Conservation (phyloP, 176 grass and related monocot genomes). For the Cocos nucifera region DNA sequence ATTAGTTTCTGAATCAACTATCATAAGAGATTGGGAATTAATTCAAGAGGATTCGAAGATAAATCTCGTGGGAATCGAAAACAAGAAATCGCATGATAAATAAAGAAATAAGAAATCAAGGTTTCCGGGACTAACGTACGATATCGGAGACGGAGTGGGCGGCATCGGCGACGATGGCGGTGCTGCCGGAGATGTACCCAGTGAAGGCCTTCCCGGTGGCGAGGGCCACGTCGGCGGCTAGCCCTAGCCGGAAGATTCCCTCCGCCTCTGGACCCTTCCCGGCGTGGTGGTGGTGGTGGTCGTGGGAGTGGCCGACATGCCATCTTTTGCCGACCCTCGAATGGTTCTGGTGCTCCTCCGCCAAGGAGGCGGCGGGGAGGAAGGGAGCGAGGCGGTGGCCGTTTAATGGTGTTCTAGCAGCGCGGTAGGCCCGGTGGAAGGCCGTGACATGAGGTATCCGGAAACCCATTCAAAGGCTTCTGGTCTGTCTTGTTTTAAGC, state of each 20-base stretch:
- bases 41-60: too few relatives aligned
- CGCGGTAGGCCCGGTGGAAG: constrained; percentile 11
- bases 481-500: too few relatives aligned
- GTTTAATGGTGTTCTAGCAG: not conserved
- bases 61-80: not conserved
- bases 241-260: constrained; percentile 57
- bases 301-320: constrained; percentile 23
- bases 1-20: too few relatives aligned
- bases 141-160: constrained; percentile 93
- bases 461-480: constrained; percentile 38
- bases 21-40: too few relatives aligned
- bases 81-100: not conserved
- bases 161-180: constrained; percentile 75
- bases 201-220: constrained; percentile 52
- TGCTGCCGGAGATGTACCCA: constrained; percentile 84
- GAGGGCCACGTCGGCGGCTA: constrained; percentile 50
- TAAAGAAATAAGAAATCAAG: too few relatives aligned
- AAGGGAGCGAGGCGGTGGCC: constrained; percentile 2
- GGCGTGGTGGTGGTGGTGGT: constrained; percentile 4
- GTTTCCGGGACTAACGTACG: constrained; percentile 18
- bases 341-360: constrained; percentile 21
- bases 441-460: constrained; percentile 35
- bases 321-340: constrained; percentile 31
- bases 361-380: constrained; percentile 4
- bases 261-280: constrained; percentile 8